Base-by-base conservation (phyloP, 2,329 filamentous ascomycete genomes). In the Penicillium sp. region DNA sequence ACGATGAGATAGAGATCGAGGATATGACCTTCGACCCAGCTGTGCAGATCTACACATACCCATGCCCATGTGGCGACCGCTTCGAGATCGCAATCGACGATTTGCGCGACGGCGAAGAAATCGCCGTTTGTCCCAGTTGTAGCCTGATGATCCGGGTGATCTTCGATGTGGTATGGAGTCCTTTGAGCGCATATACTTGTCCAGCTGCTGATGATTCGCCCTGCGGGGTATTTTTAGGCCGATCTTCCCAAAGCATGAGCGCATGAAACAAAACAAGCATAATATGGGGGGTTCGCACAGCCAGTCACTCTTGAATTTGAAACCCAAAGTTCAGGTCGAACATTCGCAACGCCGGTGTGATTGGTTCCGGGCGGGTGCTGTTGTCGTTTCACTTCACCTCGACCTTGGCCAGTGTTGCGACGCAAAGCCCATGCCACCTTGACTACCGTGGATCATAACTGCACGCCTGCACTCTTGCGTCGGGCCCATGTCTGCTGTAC, bases 1-100 rank as follows among this genome's bases (percentile, higher is more conserved):
- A 97, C 80, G 93, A 97, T 70, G 93, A 97, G 76, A 93, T 97
- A 75, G 93, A 97, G 74, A 97, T 97, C 78, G 93, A 97, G 75
- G 94, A 99, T 76, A 96, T 97, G 92, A 94, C 89, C 67, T 97
- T 85, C 73, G 92, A 97, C 74, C 78, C 86, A 44, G 81, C 82
- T 4, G 83, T 92, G 39, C 88, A 96, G 73, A 88, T 96, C 65
- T 99, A 96, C 79, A 89, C 93, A 77, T 96, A 96, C 73, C 94
- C 94, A 13, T 99, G 94, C 73, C 94, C 94, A 1, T 99, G 94
- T 76, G 94, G 94, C 78, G 94, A 99, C 77, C 85, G 90, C 56
- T 99, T 99, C 78, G 90, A 97, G 78, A 97, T 94, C 69, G 84
- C 83, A 18, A 85, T 97, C 52, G 85, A 82, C 51, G 92, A 97